These are phyloP conservation scores for Annulohypoxylon moriforme DNA, from an alignment of 495 filamentous ascomycete genomes.

Conservation along the genomic window DNA sequence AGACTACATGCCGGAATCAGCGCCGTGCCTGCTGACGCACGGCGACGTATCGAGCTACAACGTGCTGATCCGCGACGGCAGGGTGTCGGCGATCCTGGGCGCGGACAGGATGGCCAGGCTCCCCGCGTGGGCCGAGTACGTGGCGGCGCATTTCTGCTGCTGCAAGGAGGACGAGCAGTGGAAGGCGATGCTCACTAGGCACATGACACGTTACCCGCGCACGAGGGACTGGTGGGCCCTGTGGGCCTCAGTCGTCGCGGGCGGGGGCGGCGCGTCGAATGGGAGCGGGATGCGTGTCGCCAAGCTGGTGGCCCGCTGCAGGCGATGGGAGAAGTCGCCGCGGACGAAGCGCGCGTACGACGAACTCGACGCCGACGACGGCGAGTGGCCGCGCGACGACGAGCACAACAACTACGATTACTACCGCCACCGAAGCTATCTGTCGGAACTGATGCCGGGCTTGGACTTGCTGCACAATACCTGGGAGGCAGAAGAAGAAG, in stretches of 20 bases:
- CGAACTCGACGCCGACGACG: not conserved
- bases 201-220: conserved; percentile 34
- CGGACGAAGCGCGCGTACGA: conserved; percentile 16
- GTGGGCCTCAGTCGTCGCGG: conserved; percentile 28
- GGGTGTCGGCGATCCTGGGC: conserved; percentile 37
- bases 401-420: not conserved
- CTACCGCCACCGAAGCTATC: not conserved
- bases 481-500: not conserved
- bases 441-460: conserved; percentile 1
- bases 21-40: conserved; percentile 43
- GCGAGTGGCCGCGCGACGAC: not conserved
- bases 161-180: conserved; percentile 46
- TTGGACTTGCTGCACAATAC: not conserved
- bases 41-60: conserved; percentile 42
- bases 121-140: conserved; percentile 44
- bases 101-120: conserved; percentile 43
- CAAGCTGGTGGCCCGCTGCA: conserved; percentile 24
- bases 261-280: conserved; percentile 4
- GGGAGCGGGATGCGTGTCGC: conserved; percentile 21
- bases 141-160: conserved; percentile 42
- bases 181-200: conserved; percentile 41
- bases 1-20: conserved; percentile 42
- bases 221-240: conserved; percentile 45
- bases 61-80: conserved; percentile 31
- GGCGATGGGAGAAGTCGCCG: conserved; percentile 32